Conservation (phyloP, 2,329 filamentous ascomycete genomes). For the Monosporascus sp. region DNA sequence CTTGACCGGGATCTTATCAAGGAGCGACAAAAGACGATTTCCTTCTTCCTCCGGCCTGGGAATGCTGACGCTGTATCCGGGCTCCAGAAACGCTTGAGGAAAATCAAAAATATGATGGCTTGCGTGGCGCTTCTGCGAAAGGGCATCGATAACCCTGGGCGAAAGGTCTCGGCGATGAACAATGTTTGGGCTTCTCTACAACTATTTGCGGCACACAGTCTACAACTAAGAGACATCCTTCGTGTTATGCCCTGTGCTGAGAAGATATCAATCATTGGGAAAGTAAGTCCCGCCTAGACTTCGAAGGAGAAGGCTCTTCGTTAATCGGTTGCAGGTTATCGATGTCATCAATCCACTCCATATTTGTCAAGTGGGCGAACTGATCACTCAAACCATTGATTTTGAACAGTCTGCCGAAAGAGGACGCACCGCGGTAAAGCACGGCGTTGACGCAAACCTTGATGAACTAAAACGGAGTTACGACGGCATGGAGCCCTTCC, state of each 20-base stretch:
- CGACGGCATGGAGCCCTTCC: conserved; percentile 67
- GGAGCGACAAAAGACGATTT: conserved; percentile 66
- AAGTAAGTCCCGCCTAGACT: conserved; percentile 32
- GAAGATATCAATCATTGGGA: conserved; percentile 45
- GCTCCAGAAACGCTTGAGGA: conserved; percentile 58
- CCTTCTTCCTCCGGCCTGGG: conserved; percentile 59
- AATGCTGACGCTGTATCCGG: conserved; percentile 53
- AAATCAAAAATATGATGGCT: conserved; percentile 69
- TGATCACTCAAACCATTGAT: conserved; percentile 71
- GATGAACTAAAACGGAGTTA: conserved; percentile 75
- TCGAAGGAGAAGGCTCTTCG: background rate
- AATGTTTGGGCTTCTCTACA: conserved; percentile 69
- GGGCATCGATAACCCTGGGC: conserved; percentile 57
- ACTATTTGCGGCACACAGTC: conserved; percentile 63
- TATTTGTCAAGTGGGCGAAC: conserved; percentile 52
- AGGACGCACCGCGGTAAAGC: conserved; percentile 65
- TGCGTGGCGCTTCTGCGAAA: conserved; percentile 67
- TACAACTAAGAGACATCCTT: conserved; percentile 64
- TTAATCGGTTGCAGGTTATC: conserved; percentile 11
- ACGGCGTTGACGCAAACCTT: conserved; percentile 66
- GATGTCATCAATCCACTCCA: conserved; percentile 58
- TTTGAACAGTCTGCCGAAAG: conserved; percentile 70
- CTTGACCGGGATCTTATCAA: conserved; percentile 61
- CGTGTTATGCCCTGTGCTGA: conserved; percentile 50
- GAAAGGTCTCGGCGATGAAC: conserved; percentile 49